Base-by-base conservation (phyloP, 2,329 filamentous ascomycete species). In the Diaporthe australafricana region DNA sequence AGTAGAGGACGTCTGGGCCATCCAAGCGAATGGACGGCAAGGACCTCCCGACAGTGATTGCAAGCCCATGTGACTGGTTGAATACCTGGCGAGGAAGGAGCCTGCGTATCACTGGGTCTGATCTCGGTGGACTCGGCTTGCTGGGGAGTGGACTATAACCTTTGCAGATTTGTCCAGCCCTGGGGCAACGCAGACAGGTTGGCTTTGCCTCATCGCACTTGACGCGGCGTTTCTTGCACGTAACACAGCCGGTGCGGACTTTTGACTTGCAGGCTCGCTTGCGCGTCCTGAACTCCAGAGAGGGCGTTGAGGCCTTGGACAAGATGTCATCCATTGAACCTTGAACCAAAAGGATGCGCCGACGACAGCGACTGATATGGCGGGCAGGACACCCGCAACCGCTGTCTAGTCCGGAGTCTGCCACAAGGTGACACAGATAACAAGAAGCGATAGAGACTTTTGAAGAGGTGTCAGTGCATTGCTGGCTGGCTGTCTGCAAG, bases 151-250 rank as follows among this genome's bases (percentile, higher is more conserved):
- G 11, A 7, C 20, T 35, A 45, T 47, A 74, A 53, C 52, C 42
- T 38, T 40, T 35, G 52, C 50, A 63, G 30, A 20, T 27, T 27
- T 32, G 52, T 52, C 27, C 17, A 22, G 40, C 50, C 38, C 45
- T 73, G 16, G 65, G 50, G 50, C 74, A 75, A 30, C 63, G 70
- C 5, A 66, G 70, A 69, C 78, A 78, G 48, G 71, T 48, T 9
- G 77, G 76, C 56, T 77, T 78, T 6, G 65, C 68, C 67, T 77
- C 77, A n/a, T 78, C 76, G 50, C 76, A 77, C 56, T 77, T 77
- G 73, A 77, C 73, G 12, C 73, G 74, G 8, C 76, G 74, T 22
- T 57, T 67, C 60, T 74, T 75, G 71, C 75, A 76, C 22, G 75
- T 76, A 48, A 62, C 72, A 66, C 75, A 76, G 2, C 75, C 75